Evolutionary conservation across 2,329 filamentous ascomycete species (phyloP), one percentile per base, ranked within the genome.

Genomic region (Pseudogymnoascus sp.): DNA sequence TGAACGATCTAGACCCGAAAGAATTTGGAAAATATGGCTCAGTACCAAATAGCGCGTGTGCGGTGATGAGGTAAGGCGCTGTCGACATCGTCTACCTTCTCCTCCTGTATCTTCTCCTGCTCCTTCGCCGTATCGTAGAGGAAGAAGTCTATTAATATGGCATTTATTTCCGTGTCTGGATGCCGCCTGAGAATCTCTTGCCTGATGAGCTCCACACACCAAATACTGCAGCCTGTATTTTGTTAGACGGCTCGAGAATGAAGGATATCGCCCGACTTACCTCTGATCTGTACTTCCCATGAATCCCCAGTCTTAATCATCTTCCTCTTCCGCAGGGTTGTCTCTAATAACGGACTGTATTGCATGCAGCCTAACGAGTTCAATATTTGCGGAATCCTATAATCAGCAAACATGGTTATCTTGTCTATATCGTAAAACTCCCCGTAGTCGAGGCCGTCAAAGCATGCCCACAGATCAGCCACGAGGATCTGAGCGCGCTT

Each of bases 361-460:
- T 84, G 85, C 58, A 99, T 76, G 62, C 92, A 93, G 16, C 90
- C 89, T 47, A 97, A 79, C 8, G 86, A 85, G 68, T 92, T 86
- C 35, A 99, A 82, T 67, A 97, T 94, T 76, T 99, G 94, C 12
- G 95, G 95, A 60, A 99, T 88, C 43, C 94, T 88, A 72, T 99
- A 99, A 77, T 99, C 94, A 70, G 94, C 92, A 78, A 99, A 99
- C 87, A 97, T 97, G 63, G 94, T 99, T 69, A 99, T 88, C 72
- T 92, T 91, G 75, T 94, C 88, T 68, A 99, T 96, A 71, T 99
- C 94, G 62, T 85, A 72, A 74, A 99, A 99, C 28, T 82, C 78
- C 33, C 94, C 95, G 69, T 87, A 92, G 25, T 83, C 80, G 66
- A 87, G 79, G 50, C 91, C 92, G 60, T 93, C 85, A 72, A 97